A percentile compares a stretch with the other conserved stretches of the same genome.
These are phyloP conservation scores for Bombardia bombarda DNA, from an alignment of 495 filamentous ascomycete genomes.

Conservation along the genomic window DNA sequence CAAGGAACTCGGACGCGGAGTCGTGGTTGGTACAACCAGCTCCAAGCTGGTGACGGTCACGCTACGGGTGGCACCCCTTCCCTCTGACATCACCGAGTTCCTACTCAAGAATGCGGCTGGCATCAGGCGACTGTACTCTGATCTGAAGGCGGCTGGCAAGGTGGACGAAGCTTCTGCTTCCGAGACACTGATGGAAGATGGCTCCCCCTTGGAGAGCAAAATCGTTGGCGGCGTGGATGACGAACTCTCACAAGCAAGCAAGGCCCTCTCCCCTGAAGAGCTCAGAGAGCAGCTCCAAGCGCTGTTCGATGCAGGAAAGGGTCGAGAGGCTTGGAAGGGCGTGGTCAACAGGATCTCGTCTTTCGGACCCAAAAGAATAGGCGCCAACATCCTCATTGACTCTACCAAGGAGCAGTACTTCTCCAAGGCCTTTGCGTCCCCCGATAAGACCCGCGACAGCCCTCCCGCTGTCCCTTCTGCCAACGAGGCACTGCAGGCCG, in stretches of 20 bases:
- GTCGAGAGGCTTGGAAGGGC: constrained; percentile 68
- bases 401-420: constrained; percentile 64
- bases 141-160: constrained; percentile 43
- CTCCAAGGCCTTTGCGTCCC: constrained; percentile 55
- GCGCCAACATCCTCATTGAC: constrained; percentile 88
- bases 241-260: constrained; percentile 38
- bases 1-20: constrained; percentile 81
- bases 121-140: constrained; percentile 71
- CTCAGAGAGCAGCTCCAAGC: constrained; percentile 64
- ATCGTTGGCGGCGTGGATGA: constrained; percentile 35
- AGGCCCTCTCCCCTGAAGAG: constrained; percentile 58
- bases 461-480: no score
- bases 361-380: constrained; percentile 79
- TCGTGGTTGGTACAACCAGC: constrained; percentile 61
- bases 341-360: constrained; percentile 75
- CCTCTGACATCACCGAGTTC: constrained; percentile 73
- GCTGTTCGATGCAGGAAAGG: constrained; percentile 54
- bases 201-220: constrained; percentile 12
- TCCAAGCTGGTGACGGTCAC: constrained; percentile 79
- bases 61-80: constrained; percentile 74
- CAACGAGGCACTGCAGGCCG: constrained; percentile 51
- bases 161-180: constrained; percentile 20
- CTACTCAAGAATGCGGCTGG: constrained; percentile 67
- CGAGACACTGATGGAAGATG: constrained; percentile 36
- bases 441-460: constrained; percentile 32